Evolutionary conservation across 2,329 filamentous ascomycete species (phyloP).

Genomic region (Xylaria digitata): DNA sequence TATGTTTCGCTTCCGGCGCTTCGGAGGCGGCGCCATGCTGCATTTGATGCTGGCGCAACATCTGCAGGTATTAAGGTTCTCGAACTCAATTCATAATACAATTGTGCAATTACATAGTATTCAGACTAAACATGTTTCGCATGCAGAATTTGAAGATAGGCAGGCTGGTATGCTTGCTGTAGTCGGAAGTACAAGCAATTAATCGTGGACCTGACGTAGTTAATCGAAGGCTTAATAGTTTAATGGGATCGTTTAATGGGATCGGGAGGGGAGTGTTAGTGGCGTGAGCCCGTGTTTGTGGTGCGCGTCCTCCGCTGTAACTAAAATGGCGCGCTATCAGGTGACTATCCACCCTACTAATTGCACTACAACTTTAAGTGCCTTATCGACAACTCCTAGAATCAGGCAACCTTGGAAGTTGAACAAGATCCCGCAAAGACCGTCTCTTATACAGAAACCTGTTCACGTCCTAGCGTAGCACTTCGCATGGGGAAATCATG

Average conservation of each 20-base stretch:
- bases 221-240: background rate
- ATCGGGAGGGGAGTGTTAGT: conserved; percentile 14
- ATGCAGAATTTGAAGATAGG: background rate
- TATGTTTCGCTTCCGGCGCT: conserved; percentile 69
- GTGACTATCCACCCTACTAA: conserved; percentile 33
- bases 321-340: conserved; percentile 44
- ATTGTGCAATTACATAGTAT: conserved; percentile 9
- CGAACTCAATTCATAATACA: conserved; percentile 1
- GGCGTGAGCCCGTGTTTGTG: conserved; percentile 10
- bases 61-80: conserved; percentile 35
- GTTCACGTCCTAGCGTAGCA: too few relatives aligned
- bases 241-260: conserved; percentile 7
- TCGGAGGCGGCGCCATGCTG: conserved; percentile 67
- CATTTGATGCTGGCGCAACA: conserved; percentile 40
- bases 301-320: conserved; percentile 36
- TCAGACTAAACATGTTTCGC: background rate
- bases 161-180: too few relatives aligned
- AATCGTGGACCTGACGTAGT: conserved; percentile 13
- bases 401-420: too few relatives aligned
- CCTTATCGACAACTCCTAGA: too few relatives aligned
- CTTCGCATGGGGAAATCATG: too few relatives aligned
- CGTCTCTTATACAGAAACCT: too few relatives aligned
- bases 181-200: background rate
- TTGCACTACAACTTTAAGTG: background rate
- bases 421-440: too few relatives aligned